Percentiles rank a stretch among this genome's conserved stretches.
Conservation (phyloP, 495 filamentous ascomycete genomes). For the Aspergillus sparsus region DNA sequence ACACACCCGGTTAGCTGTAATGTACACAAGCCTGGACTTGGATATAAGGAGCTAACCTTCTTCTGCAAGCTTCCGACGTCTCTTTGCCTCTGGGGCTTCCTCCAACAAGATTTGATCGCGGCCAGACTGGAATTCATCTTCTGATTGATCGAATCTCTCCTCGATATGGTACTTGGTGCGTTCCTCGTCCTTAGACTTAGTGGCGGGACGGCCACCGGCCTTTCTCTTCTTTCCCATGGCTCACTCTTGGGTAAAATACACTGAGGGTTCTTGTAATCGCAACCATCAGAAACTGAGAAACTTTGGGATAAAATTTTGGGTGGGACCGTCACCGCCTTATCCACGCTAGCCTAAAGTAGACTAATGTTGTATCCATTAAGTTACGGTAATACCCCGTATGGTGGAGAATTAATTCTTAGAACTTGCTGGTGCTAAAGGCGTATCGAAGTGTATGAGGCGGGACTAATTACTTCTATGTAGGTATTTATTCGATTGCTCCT, state of each 20-base stretch:
- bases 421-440: neutral
- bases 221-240: constrained; percentile 84
- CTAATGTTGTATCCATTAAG: constrained; percentile 21
- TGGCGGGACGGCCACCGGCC: constrained; percentile 54
- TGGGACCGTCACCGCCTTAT: constrained; percentile 34
- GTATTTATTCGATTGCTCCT: neutral
- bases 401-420: no score
- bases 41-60: constrained; percentile 49
- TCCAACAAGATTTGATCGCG: constrained; percentile 84
- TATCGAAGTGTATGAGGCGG: neutral
- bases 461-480: no score
- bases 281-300: constrained; percentile 16
- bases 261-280: neutral
- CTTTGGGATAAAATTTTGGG: constrained; percentile 40
- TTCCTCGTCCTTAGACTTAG: constrained; percentile 42
- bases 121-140: constrained; percentile 85
- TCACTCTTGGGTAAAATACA: constrained; percentile 19
- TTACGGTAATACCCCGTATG: neutral
- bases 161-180: constrained; percentile 57
- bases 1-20: constrained; percentile 21
- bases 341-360: constrained; percentile 22
- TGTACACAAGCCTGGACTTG: neutral
- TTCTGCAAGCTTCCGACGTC: constrained; percentile 63
- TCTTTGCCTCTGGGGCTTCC: constrained; percentile 75
- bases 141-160: constrained; percentile 84